Base-by-base conservation (phyloP, 2,329 filamentous ascomycete genomes). In the Penicillium sp. region DNA sequence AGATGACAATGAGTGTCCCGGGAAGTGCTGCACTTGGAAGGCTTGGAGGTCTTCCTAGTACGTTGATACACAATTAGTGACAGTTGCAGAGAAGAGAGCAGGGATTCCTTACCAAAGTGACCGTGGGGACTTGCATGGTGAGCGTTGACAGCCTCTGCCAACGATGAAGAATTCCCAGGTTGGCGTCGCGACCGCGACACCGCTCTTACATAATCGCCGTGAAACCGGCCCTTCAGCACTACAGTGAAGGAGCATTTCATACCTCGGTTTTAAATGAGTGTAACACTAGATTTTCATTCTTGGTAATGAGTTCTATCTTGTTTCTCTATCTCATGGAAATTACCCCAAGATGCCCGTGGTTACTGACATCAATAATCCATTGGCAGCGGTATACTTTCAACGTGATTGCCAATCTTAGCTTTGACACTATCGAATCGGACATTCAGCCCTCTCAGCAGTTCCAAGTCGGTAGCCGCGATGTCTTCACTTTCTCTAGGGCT, bases 321-420 rank as follows among this genome's bases (percentile, higher is more conserved):
- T n/a, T n/a, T n/a, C n/a, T n/a, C n/a, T n/a, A n/a, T n/a, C n/a
- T 23, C 7, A 23, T 7, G 7, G 21, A 23, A 23, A 23, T 7
- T 27, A 27, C 14, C 14, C 25, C 7, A 23, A 23, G 7, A 27
- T 27, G 25, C 11, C 25, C 6, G n/a, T n/a, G n/a, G n/a, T n/a
- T n/a, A n/a, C n/a, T n/a, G n/a, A 11, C 7, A 25, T 11, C 11
- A 25, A 25, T 7, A 25, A 20, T 17, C 10, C 9, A 10, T 21
- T 15, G 43, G 46, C 29, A 69, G 46, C 6, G 50, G 41, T 32
- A 67, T 52, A 41, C 54, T 68, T 33, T 64, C 54, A 13, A 90
- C 77, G 11, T 74, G 66, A 56, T 89, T 90, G 4, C 86, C 86
- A 57, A 89, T 81, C 68, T 89, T 90, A 21, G 74, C 76, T 65